Evolutionary conservation across 2,329 filamentous ascomycete genomes (phyloP).

Genomic region (Pseudogymnoascus sp.): DNA sequence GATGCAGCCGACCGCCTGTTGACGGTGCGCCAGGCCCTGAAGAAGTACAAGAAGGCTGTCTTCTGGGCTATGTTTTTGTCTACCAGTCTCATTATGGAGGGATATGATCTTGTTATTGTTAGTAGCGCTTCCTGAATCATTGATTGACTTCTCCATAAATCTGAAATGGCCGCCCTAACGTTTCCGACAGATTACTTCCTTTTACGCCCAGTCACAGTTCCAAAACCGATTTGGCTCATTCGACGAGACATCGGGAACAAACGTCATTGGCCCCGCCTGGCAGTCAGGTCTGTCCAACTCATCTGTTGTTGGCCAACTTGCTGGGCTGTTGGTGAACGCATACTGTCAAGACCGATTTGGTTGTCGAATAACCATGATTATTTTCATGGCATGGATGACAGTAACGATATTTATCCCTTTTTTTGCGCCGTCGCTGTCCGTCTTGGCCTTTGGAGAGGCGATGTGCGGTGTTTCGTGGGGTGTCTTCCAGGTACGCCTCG

Average conservation of each 20-base stretch:
- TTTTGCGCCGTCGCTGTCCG: constrained; percentile 11
- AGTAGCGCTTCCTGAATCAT: background rate
- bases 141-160: background rate
- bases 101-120: constrained; percentile 12
- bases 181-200: constrained; percentile 15
- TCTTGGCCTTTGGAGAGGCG: constrained; percentile 12
- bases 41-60: constrained; percentile 14
- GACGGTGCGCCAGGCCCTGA: constrained; percentile 13
- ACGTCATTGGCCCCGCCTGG: constrained; percentile 1
- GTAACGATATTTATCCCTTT: constrained; percentile 11
- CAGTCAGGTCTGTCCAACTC: constrained; percentile 15
- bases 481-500: constrained; percentile 15
- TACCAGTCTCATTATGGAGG: constrained; percentile 13
- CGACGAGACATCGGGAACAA: constrained; percentile 4
- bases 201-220: constrained; percentile 13
- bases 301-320: constrained; percentile 20
- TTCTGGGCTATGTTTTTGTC: constrained; percentile 15
- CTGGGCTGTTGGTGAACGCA: constrained; percentile 25
- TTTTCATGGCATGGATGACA: constrained; percentile 15
- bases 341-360: constrained; percentile 26
- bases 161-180: background rate
- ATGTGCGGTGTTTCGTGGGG: constrained; percentile 16
- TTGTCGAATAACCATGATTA: constrained; percentile 24
- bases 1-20: constrained; percentile 13
- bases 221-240: constrained; percentile 10